These are phyloP conservation scores for Xylaria acuta DNA, from an alignment of 495 filamentous ascomycete species.

Conservation along the genomic window DNA sequence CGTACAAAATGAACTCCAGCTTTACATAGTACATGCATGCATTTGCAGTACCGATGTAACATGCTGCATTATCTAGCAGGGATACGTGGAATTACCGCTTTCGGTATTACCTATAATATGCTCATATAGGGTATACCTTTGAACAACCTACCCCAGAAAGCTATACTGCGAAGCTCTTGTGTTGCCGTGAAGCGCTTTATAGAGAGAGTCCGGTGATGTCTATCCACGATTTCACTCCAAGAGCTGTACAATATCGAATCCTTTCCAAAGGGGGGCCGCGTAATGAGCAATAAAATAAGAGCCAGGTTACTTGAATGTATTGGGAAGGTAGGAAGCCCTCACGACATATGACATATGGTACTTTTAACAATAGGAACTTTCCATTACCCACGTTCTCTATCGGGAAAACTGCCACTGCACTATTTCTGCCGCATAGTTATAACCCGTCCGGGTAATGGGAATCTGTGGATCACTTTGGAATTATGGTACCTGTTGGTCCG, in stretches of 20 bases:
- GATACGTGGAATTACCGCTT: not conserved
- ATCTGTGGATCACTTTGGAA: not conserved
- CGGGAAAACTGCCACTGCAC: not conserved
- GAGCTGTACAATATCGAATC: not conserved
- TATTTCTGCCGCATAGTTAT: not conserved
- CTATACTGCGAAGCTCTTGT: not conserved
- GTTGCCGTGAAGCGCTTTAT: too few species aligned
- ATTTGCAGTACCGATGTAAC: not conserved
- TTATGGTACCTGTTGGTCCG: not conserved
- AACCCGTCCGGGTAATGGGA: not conserved
- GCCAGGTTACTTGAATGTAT: not conserved
- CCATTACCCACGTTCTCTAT: not conserved
- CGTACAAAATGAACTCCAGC: not conserved
- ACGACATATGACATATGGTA: not conserved
- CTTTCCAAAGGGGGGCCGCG: not conserved
- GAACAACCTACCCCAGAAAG: not conserved
- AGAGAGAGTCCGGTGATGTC: not conserved
- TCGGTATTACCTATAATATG: not conserved
- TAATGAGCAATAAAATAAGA: too few species aligned
- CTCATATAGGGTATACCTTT: not conserved
- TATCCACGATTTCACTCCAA: not conserved
- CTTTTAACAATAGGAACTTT: not conserved
- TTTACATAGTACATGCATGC: constrained; percentile 1
- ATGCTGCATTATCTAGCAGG: not conserved
- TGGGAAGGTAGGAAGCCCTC: not conserved